A percentile compares a stretch with the other conserved stretches of the same genome.
Evolutionary conservation across 768 basidiomycete genomes (phyloP).

Genomic region (Podaxis sp.): DNA sequence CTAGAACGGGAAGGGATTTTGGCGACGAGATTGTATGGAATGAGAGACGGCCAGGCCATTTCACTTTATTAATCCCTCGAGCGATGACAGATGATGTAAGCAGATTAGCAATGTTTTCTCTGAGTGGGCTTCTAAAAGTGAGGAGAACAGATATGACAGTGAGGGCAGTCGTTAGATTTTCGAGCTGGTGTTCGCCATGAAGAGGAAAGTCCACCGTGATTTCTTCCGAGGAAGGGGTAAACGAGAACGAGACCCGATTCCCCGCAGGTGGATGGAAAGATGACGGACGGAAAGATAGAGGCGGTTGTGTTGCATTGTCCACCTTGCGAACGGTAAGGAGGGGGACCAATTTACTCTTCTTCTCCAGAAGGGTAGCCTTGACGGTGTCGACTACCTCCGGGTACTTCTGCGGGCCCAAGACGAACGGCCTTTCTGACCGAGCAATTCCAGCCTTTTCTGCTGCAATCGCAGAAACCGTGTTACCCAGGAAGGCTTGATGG

Average conservation of each 20-base stretch:
- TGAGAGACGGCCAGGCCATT: slow-evolving; percentile 84
- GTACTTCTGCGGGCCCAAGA: slow-evolving; percentile 63
- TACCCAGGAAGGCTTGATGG: slow-evolving; percentile 87
- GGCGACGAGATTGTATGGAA: slow-evolving; percentile 45
- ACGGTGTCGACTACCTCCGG: slow-evolving; percentile 44
- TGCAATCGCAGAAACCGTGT: slow-evolving; percentile 69
- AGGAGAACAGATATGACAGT: slow-evolving; percentile 55
- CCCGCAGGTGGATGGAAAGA: slow-evolving; percentile 30
- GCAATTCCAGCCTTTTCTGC: slow-evolving; percentile 82
- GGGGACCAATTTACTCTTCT: slow-evolving; percentile 36
- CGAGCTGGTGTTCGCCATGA: slow-evolving; percentile 78
- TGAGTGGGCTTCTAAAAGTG: slow-evolving; percentile 21
- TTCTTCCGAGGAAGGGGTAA: slow-evolving; percentile 39
- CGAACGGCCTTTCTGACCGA: slow-evolving; percentile 52
- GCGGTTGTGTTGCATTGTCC: slow-evolving; percentile 27
- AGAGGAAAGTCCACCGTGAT: slow-evolving; percentile 58
- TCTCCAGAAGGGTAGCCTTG: slow-evolving; percentile 39
- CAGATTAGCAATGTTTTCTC: slow-evolving; percentile 19
- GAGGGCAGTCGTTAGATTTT: slow-evolving; percentile 74
- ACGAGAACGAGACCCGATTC: slow-evolving; percentile 36
- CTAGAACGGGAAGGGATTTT: slow-evolving; percentile 45
- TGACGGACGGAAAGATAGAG: slow-evolving; percentile 13
- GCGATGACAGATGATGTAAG: slow-evolving; percentile 49
- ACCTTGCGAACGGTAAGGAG: slow-evolving; percentile 37
- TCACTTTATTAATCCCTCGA: slow-evolving; percentile 51